A percentile compares a stretch with the other conserved stretches of the same genome.
Evolutionary conservation across 2,329 filamentous ascomycete genomes (phyloP).

Genomic region (Lachnellula subtilissima): DNA sequence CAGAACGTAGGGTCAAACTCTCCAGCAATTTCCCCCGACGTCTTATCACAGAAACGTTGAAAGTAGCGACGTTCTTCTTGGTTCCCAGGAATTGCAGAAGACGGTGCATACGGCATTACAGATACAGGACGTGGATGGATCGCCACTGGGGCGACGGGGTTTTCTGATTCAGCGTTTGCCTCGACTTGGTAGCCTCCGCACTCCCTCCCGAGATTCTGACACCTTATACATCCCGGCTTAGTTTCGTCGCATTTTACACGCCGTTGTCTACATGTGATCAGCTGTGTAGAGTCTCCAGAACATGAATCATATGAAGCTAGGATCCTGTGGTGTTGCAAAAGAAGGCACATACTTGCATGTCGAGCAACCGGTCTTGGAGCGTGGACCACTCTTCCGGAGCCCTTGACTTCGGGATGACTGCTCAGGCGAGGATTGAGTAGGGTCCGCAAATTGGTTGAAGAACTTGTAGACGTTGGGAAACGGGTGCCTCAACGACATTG

Average conservation of each 20-base stretch:
- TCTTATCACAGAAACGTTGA: slow-evolving; percentile 31
- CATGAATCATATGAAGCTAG: neutral
- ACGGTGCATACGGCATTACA: slow-evolving; percentile 27
- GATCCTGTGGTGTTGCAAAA: slow-evolving; percentile 1
- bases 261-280: slow-evolving; percentile 26
- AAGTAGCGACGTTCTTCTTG: slow-evolving; percentile 29
- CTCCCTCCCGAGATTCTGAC: slow-evolving; percentile 31
- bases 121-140: slow-evolving; percentile 31
- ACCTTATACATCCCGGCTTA: slow-evolving; percentile 30
- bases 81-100: slow-evolving; percentile 25
- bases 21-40: slow-evolving; percentile 27
- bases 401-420: slow-evolving; percentile 30
- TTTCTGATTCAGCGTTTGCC: slow-evolving; percentile 23
- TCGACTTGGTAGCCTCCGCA: slow-evolving; percentile 31
- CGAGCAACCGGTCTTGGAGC: slow-evolving; percentile 32
- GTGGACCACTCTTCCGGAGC: slow-evolving; percentile 31
- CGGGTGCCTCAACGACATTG: slow-evolving; percentile 31
- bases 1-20: slow-evolving; percentile 30
- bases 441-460: slow-evolving; percentile 31
- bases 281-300: slow-evolving; percentile 1
- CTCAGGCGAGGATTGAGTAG: slow-evolving; percentile 29
- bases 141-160: slow-evolving; percentile 22
- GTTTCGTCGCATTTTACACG: slow-evolving; percentile 33
- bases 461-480: slow-evolving; percentile 33
- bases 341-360: slow-evolving; percentile 30